A percentile compares a stretch with the other conserved stretches of the same genome.
phyloP scores from a whole-genome alignment of 441 rosid species.

The Erysimum pusillum region DNA sequence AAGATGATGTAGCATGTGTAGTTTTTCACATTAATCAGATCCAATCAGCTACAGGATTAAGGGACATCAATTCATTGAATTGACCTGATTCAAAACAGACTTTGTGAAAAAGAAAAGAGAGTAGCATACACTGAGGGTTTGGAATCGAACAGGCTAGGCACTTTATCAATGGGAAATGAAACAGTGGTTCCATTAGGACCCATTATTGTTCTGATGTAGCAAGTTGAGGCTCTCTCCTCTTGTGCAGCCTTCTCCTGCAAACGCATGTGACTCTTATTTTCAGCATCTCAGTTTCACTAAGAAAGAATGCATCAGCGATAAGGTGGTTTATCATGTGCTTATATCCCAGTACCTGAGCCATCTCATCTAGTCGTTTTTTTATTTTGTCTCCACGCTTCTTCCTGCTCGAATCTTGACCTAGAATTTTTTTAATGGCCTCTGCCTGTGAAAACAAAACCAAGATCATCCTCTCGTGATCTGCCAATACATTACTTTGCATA shows the following conservation, averaged over 20 bases:
- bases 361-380: constrained; percentile 79
- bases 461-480: constrained; percentile 5
- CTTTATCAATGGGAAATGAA: constrained; percentile 82
- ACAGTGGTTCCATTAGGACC: constrained; percentile 82
- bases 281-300: constrained; percentile 9
- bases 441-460: constrained; percentile 58
- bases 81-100: constrained; percentile 1
- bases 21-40: background rate
- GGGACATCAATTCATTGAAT: constrained; percentile 1
- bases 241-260: constrained; percentile 83
- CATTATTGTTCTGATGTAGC: constrained; percentile 68
- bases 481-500: constrained; percentile 3
- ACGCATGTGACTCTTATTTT: constrained; percentile 3
- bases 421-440: constrained; percentile 92
- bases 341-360: constrained; percentile 72
- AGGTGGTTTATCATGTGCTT: constrained; percentile 12
- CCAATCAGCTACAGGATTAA: constrained; percentile 1
- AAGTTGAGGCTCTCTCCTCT: constrained; percentile 58
- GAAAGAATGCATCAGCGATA: background rate
- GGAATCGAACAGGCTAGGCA: constrained; percentile 74
- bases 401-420: constrained; percentile 92
- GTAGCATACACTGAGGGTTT: constrained; percentile 61
- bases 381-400: constrained; percentile 90
- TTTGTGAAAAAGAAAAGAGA: constrained; percentile 13
- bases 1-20: constrained; percentile 3